phyloP scores from a whole-genome alignment of 805 yeast species.

The Kodamaea hsintzibuensis region DNA sequence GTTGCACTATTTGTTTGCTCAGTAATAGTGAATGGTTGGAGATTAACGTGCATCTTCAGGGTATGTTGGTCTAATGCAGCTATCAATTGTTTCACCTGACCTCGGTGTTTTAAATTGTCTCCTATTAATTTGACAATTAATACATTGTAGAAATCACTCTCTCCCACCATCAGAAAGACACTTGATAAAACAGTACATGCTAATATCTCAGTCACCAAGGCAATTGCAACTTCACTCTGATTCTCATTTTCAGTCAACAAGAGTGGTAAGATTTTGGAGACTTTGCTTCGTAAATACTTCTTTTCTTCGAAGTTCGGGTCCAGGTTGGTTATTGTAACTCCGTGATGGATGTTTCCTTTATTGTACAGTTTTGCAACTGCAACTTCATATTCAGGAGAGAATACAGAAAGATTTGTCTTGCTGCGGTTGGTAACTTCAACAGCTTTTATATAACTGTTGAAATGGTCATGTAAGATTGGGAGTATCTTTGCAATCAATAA shows the following conservation, averaged over 20 bases:
- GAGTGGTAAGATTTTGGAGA: conserved; percentile 47
- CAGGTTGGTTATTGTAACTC: conserved; percentile 42
- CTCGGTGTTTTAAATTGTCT: conserved; percentile 66
- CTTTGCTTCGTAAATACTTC: conserved; percentile 46
- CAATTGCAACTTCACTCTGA: conserved; percentile 46
- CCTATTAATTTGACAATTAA: conserved; percentile 60
- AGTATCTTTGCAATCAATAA: conserved; percentile 57
- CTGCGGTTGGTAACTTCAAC: conserved; percentile 27
- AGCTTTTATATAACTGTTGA: conserved; percentile 49
- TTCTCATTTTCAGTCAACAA: conserved; percentile 50
- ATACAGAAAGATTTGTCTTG: not conserved
- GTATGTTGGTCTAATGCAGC: conserved; percentile 70
- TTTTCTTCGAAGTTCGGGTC: conserved; percentile 40
- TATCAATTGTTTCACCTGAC: conserved; percentile 71
- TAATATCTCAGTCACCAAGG: conserved; percentile 63
- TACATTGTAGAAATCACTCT: conserved; percentile 78
- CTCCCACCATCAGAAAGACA: conserved; percentile 58
- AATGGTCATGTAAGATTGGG: conserved; percentile 70
- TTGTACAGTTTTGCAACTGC: conserved; percentile 47
- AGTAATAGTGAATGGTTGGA: conserved; percentile 10
- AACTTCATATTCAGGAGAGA: conserved; percentile 36
- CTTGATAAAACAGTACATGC: conserved; percentile 49
- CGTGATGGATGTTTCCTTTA: conserved; percentile 59
- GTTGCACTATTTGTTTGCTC: conserved; percentile 9
- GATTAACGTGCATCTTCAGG: conserved; percentile 2